Base-by-base conservation (phyloP, 768 basidiomycete genomes). In the Fomitopsis pulvina region DNA sequence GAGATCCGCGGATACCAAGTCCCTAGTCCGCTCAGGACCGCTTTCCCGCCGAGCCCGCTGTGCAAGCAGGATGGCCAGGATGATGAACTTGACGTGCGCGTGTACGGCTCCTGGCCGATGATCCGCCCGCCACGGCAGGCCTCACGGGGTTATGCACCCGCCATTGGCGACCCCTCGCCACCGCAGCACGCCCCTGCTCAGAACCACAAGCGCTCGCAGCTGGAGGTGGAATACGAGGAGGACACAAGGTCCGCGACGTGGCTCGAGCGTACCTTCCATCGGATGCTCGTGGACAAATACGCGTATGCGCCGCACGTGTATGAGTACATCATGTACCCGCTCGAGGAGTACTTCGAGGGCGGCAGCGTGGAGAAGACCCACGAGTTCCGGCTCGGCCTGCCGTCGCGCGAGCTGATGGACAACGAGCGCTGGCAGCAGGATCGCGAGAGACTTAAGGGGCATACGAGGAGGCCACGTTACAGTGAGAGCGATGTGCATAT, bases 261-360 rank as follows among this genome's bases (percentile, higher is more conserved):
- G 24, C 57, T 87, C 22, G 87, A 89, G 61, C 66, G 57, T 6
- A 63, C 81, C 14, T 88, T 84, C 61, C 67, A 73, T 52, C 66
- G 72, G 21, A 85, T 87, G 83, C 68, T 89, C 18, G 60, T 59
- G 8, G 57, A 63, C 54, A 75, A 75, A 57, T 80, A 71, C 52
- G 70, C 71, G 22, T 67, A 87, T 38, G 69, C 80, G 51, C 71
- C 75, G 0, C 73, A 70, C 0, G 81, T 82, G 3, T 67, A 75
- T 29, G 66, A 75, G 39, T 74, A 78, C 57, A 52, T 85, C n/a
- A 52, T 68, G 10, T 66, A 71, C 10, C 47, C 72, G 43, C 57
- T 86, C 41, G 63, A 70, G 48, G 58, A 65, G 12, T 66, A 76
- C 2, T 88, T 87, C 61, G 81, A 81, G 10, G 61, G 68, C 9